Conservation (phyloP, 2,329 filamentous ascomycete genomes). For the Parastagonospora nodorum region DNA sequence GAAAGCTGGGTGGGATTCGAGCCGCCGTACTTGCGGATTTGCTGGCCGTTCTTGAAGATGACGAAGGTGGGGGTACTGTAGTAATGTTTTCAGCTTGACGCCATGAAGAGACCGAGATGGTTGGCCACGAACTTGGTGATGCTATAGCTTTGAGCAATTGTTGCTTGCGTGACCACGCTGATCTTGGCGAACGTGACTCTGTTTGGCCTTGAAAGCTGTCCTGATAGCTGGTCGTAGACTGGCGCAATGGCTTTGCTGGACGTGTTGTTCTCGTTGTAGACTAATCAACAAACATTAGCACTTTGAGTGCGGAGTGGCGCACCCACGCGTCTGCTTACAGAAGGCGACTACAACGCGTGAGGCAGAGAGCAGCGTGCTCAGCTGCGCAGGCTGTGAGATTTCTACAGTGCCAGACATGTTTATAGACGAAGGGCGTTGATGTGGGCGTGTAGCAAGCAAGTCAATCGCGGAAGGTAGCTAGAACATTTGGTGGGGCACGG, state of each 20-base stretch:
- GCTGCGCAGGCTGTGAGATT: constrained; percentile 50
- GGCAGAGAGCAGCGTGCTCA: constrained; percentile 66
- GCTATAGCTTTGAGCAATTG: constrained; percentile 73
- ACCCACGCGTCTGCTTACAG: constrained; percentile 65
- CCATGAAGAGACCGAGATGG: background rate
- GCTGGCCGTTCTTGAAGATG: constrained; percentile 71
- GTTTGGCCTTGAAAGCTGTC: constrained; percentile 70
- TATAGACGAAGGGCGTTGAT: constrained; percentile 20
- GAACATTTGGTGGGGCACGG: background rate
- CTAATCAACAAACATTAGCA: constrained; percentile 53
- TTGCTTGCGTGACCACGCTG: constrained; percentile 77
- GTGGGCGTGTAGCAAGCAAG: constrained; percentile 21
- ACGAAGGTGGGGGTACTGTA: constrained; percentile 85
- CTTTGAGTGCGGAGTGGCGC: constrained; percentile 21
- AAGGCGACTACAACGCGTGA: constrained; percentile 84
- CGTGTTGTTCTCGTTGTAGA: constrained; percentile 86
- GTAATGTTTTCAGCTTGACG: constrained; percentile 6
- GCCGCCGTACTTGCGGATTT: constrained; percentile 72
- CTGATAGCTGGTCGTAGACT: constrained; percentile 77
- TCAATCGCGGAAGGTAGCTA: background rate
- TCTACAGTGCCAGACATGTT: constrained; percentile 53
- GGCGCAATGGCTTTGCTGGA: constrained; percentile 86
- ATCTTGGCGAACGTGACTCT: constrained; percentile 85
- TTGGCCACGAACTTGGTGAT: constrained; percentile 64
- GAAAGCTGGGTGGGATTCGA: constrained; percentile 74